Evolutionary conservation across 1,284 basidiomycete genomes (phyloP), one percentile per base, ranked within the genome.

Genomic region (Pseudozyma thailandica): DNA sequence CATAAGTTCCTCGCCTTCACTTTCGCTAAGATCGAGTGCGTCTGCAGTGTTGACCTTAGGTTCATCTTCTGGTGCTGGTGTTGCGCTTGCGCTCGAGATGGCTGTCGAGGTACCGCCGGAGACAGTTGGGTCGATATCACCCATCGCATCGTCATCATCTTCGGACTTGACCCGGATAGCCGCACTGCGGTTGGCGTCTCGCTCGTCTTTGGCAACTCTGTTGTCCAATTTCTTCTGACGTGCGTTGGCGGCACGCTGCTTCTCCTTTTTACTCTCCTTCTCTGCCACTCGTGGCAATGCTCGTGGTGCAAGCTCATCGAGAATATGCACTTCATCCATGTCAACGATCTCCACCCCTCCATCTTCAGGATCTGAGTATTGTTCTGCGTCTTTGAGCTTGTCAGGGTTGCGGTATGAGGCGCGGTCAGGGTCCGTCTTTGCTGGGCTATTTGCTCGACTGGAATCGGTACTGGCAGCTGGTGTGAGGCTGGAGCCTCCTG

Each of bases 231-330:
- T 70, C 82, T 64, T 84, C 83, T 45, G 71, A 4, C 65, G 62
- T 21, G 52, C 59, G 31, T 48, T 70, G 10, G 72, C 72, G 23
- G 85, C 87, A 39, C 75, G 78, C n/a, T 77, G 72, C 53, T 79
- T 82, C 31, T 60, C 63, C 68, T 57, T 78, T 63, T 76, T 78
- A 47, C 39, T 54, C 23, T 78, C 75, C 48, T 82, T 72, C 25
- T 79, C 77, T 6, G 66, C 79, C 30, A 83, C 74, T 39, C 87
- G 89, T 50, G 86, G 86, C 57, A 94, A 80, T 58, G 87, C 89
- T 73, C 93, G 92, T 0, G 93, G 93, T 3, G 93, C 93, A 86
- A 91, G 91, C 87, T 90, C 93, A 80, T 93, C 91, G 86, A 95
- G 88, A 57, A 87, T 85, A 42, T 88, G 85, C 13, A 96, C 90